phyloP scores from a whole-genome alignment of 345 rosid species.

The Lumnitzera littorea region DNA sequence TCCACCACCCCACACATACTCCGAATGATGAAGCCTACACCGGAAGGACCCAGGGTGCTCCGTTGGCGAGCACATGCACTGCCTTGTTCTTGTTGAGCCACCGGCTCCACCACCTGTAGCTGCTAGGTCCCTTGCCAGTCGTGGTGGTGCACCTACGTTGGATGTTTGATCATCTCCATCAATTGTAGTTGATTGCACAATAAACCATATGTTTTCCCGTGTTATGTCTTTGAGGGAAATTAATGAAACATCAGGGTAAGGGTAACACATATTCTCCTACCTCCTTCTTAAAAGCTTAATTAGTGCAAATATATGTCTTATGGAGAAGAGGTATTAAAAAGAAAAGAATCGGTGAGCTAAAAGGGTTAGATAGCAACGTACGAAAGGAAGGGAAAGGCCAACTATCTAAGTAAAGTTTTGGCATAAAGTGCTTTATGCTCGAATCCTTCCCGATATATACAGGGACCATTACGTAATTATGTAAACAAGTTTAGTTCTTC shows the following conservation, averaged over 20 bases:
- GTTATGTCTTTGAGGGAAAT: constrained; percentile 2
- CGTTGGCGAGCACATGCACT: constrained; percentile 17
- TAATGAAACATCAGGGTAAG: constrained; percentile 18
- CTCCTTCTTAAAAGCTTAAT: too few species aligned
- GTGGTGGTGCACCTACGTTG: neutral
- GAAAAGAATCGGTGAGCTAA: constrained; percentile 5
- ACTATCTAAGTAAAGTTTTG: neutral
- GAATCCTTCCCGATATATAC: neutral
- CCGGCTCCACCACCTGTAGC: constrained; percentile 15
- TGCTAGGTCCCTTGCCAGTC: constrained; percentile 5
- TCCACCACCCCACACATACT: constrained; percentile 15
- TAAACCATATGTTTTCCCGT: constrained; percentile 9
- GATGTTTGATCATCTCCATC: neutral
- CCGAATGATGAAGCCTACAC: constrained; percentile 11
- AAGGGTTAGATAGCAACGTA: neutral
- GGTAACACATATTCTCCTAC: constrained; percentile 8
- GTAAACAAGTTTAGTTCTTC: too few species aligned
- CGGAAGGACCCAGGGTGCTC: constrained; percentile 16
- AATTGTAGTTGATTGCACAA: constrained; percentile 3
- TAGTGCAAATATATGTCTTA: neutral
- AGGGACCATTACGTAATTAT: too few species aligned
- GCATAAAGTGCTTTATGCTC: neutral
- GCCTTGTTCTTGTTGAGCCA: constrained; percentile 6
- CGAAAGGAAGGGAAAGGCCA: neutral
- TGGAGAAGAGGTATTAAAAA: neutral